These are phyloP conservation scores for Narthecium ossifragum DNA, from an alignment of 106 monocot genomes.

Conservation along the genomic window DNA sequence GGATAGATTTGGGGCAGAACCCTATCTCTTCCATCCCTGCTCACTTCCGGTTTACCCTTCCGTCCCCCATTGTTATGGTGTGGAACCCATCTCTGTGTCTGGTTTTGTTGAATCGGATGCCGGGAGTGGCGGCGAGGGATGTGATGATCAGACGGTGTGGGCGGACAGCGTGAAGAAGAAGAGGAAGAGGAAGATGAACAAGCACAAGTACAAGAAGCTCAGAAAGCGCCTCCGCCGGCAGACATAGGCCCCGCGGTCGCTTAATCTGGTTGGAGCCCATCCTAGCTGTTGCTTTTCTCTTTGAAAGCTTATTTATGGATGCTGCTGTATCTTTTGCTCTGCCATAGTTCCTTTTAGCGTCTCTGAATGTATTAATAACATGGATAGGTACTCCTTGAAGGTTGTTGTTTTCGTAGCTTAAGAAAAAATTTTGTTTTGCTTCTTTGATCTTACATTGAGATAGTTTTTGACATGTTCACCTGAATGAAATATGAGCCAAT, in stretches of 20 bases:
- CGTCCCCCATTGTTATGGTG: conserved; percentile 1
- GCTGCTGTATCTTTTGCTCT: too few relatives aligned
- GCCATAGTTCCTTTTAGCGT: too few relatives aligned
- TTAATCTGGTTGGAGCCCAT: neutral
- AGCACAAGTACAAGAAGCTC: conserved; percentile 44
- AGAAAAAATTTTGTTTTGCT: too few relatives aligned
- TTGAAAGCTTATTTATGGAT: too few relatives aligned
- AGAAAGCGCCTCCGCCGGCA: conserved; percentile 29
- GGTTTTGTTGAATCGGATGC: neutral
- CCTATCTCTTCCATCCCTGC: neutral
- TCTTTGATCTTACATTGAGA: too few relatives aligned
- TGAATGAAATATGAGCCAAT: too few relatives aligned
- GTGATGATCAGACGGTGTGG: conserved; percentile 18
- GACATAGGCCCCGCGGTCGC: conserved; percentile 11
- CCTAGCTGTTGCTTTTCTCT: too few relatives aligned
- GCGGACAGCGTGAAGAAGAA: conserved; percentile 59
- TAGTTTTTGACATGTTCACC: too few relatives aligned
- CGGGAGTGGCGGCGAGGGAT: neutral
- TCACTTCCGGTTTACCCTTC: conserved; percentile 8
- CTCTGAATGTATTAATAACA: too few relatives aligned
- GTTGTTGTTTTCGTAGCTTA: too few relatives aligned
- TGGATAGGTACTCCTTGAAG: too few relatives aligned
- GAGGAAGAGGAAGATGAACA: conserved; percentile 57
- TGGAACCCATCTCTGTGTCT: conserved; percentile 1
- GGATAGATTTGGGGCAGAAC: too few relatives aligned